Evolutionary conservation across 805 yeast species (phyloP).

Genomic region (Ogataea nakhonphanomensis): DNA sequence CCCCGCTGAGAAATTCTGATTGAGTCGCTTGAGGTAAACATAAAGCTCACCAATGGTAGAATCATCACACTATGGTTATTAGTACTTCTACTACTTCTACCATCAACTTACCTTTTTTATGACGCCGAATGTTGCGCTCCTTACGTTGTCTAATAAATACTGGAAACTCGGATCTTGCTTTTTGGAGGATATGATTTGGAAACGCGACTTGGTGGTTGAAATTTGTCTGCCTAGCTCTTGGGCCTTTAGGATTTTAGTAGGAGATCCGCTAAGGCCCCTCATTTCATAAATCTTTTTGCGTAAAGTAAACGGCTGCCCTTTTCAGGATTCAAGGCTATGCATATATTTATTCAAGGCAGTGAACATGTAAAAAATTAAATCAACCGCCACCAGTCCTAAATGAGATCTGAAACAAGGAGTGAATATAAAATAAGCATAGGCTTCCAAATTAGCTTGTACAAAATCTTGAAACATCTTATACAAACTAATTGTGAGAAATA

Average conservation of each 20-base stretch:
- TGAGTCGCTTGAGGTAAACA: conserved; percentile 15
- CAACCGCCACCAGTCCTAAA: conserved; percentile 9
- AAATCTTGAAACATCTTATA: conserved; percentile 5
- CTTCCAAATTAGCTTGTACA: neutral
- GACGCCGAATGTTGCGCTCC: conserved; percentile 3
- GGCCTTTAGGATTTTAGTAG: conserved; percentile 7
- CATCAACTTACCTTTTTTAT: conserved; percentile 12
- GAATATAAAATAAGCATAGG: neutral
- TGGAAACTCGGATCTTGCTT: conserved; percentile 21
- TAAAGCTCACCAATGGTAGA: conserved; percentile 8
- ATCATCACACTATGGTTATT: conserved; percentile 15
- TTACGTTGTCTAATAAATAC: conserved; percentile 16
- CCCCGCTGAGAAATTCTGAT: conserved; percentile 17
- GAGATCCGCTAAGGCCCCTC: conserved; percentile 12
- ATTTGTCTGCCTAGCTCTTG: conserved; percentile 1
- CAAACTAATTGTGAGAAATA: neutral
- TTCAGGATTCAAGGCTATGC: conserved; percentile 1
- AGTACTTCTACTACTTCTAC: neutral
- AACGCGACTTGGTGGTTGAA: conserved; percentile 7
- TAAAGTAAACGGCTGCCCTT: conserved; percentile 1
- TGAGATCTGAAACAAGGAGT: conserved; percentile 12
- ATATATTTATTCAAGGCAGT: conserved; percentile 7
- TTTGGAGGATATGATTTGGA: conserved; percentile 11
- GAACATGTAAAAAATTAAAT: conserved; percentile 16
- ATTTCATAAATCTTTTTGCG: conserved; percentile 1